phyloP scores from a whole-genome alignment of 768 basidiomycete species.

The Rubroboletus pulcherrimus region DNA sequence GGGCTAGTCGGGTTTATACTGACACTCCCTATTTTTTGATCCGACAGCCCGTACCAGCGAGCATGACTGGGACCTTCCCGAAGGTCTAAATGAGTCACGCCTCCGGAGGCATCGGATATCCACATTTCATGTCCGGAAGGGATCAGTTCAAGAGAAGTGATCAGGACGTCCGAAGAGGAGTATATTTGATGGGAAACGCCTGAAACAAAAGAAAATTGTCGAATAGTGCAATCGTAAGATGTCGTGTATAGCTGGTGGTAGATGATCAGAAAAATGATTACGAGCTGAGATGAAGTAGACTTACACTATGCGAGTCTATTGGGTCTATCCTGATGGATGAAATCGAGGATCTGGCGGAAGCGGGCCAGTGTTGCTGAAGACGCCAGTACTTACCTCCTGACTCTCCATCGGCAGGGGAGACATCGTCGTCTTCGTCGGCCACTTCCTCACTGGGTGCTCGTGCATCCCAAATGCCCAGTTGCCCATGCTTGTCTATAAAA shows the following conservation, averaged over 20 bases:
- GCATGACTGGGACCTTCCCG: constrained; percentile 55
- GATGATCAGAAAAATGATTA: not conserved
- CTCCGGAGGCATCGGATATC: constrained; percentile 73
- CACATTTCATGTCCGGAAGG: constrained; percentile 76
- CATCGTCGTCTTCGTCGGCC: constrained; percentile 60
- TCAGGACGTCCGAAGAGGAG: constrained; percentile 51
- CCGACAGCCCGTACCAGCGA: constrained; percentile 61
- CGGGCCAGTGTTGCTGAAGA: constrained; percentile 81
- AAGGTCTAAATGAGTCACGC: constrained; percentile 72
- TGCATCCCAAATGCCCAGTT: constrained; percentile 85
- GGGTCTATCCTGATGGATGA: constrained; percentile 78
- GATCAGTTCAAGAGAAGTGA: constrained; percentile 67
- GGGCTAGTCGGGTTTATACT: constrained; percentile 74
- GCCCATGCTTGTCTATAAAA: constrained; percentile 75
- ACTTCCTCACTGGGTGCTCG: constrained; percentile 63
- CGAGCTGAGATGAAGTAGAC: constrained; percentile 7
- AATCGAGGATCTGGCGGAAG: constrained; percentile 73
- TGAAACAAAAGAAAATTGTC: constrained; percentile 67
- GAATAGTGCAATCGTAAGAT: constrained; percentile 78
- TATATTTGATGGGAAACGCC: constrained; percentile 70
- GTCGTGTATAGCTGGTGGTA: constrained; percentile 65
- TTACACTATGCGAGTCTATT: constrained; percentile 66
- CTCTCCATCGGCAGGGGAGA: constrained; percentile 33
- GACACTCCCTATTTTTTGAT: constrained; percentile 73
- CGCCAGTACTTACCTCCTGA: constrained; percentile 80